These are phyloP conservation scores for Casaregolazyma suthepensis DNA, from an alignment of 1,139 yeast genomes.

Conservation along the genomic window DNA sequence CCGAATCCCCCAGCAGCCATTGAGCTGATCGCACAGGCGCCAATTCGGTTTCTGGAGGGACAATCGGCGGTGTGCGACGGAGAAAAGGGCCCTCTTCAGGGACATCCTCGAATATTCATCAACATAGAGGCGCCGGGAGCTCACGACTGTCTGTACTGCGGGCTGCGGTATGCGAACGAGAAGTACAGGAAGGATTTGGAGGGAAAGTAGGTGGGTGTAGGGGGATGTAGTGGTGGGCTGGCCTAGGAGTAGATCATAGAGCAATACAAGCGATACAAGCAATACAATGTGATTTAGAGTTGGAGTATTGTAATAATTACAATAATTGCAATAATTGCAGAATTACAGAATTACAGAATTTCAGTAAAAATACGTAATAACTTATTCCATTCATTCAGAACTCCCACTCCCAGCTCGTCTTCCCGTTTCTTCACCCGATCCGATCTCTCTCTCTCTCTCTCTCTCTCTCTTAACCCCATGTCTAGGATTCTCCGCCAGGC, in stretches of 20 bases:
- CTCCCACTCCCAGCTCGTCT: background rate
- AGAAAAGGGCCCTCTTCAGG: slow-evolving; percentile 66
- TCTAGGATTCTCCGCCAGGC: slow-evolving; percentile 3
- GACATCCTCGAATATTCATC: slow-evolving; percentile 81
- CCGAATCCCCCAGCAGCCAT: slow-evolving; percentile 84
- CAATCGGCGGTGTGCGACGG: slow-evolving; percentile 82
- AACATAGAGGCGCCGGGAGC: slow-evolving; percentile 72
- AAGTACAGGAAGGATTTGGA: slow-evolving; percentile 11
- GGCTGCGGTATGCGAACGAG: slow-evolving; percentile 11
- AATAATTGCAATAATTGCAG: too few species aligned
- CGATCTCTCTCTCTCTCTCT: background rate
- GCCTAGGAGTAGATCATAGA: background rate
- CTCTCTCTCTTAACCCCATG: background rate
- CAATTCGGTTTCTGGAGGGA: slow-evolving; percentile 57
- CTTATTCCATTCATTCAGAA: background rate
- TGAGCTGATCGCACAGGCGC: slow-evolving; percentile 71
- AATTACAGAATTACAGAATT: too few species aligned
- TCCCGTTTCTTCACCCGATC: background rate
- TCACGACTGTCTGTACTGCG: slow-evolving; percentile 71
- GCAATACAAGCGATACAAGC: background rate
- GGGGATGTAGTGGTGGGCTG: background rate
- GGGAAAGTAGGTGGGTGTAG: background rate
- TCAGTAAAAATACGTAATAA: too few species aligned
- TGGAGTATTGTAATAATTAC: too few species aligned
- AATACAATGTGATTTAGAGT: too few species aligned